These are phyloP conservation scores for Pythium graminicola DNA, from an alignment of 352 stramenopile species.

Conservation along the genomic window DNA sequence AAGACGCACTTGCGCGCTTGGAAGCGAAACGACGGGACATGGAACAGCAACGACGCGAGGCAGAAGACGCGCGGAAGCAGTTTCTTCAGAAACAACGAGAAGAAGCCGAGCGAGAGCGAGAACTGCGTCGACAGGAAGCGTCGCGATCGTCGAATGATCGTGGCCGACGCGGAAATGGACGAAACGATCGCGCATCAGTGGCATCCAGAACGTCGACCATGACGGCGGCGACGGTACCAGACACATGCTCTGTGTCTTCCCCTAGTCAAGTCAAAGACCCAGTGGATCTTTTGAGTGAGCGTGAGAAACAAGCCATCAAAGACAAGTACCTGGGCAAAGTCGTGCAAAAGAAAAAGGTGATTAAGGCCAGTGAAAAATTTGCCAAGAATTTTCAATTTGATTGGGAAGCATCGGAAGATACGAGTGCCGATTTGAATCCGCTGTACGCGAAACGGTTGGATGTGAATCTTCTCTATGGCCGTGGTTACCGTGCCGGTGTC, in stretches of 20 bases:
- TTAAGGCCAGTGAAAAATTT: constrained; percentile 92
- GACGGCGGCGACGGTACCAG: neutral
- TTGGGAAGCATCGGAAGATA: constrained; percentile 91
- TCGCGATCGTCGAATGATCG: constrained; percentile 3
- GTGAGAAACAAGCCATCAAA: constrained; percentile 77
- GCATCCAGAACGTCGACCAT: neutral
- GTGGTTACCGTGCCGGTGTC: constrained; percentile 89
- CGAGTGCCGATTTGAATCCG: constrained; percentile 86
- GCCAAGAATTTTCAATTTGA: constrained; percentile 93
- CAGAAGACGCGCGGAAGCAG: constrained; percentile 47
- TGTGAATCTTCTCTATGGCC: constrained; percentile 88
- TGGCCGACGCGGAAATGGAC: neutral
- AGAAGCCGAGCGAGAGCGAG: constrained; percentile 26
- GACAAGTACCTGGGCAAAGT: constrained; percentile 88
- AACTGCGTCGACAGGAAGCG: neutral
- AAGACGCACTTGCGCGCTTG: constrained; percentile 63
- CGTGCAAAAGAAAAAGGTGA: constrained; percentile 82
- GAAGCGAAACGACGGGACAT: constrained; percentile 66
- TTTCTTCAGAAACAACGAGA: constrained; percentile 56
- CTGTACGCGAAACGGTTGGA: constrained; percentile 86
- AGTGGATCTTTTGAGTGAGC: constrained; percentile 39
- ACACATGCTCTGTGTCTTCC: too few relatives aligned
- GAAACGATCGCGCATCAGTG: neutral
- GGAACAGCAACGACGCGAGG: constrained; percentile 48
- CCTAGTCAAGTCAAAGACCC: constrained; percentile 2